A percentile compares a stretch with the other conserved stretches of the same genome.
These are phyloP conservation scores for Otatea glauca DNA, from an alignment of 176 grass and related monocot species.

Conservation along the genomic window DNA sequence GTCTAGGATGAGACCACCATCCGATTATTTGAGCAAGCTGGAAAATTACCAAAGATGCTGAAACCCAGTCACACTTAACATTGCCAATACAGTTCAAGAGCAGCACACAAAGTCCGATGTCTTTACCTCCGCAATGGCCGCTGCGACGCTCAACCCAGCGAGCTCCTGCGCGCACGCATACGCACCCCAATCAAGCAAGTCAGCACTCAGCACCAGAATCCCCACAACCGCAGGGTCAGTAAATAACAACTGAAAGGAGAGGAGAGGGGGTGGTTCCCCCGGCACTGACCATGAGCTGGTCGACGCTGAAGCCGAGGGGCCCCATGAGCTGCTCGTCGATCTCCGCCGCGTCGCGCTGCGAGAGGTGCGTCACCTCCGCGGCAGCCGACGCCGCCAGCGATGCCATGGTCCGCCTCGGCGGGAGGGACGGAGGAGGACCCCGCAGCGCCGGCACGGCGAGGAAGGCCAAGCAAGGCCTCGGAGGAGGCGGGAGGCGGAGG, in stretches of 20 bases:
- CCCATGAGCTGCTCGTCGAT: constrained; percentile 96
- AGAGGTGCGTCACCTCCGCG: constrained; percentile 62
- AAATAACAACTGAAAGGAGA: not conserved
- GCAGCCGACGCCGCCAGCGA: constrained; percentile 27
- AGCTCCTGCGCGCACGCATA: constrained; percentile 61
- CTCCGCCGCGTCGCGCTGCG: constrained; percentile 69
- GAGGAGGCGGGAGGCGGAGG: not conserved
- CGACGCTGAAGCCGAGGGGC: constrained; percentile 76
- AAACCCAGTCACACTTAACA: not conserved
- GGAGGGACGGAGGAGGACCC: not conserved
- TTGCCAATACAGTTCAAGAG: not conserved
- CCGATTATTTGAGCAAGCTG: not conserved
- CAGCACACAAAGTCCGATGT: not conserved
- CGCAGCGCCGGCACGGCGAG: not conserved
- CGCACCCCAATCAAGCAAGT: not conserved
- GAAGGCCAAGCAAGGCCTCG: not conserved
- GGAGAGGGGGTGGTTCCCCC: not conserved
- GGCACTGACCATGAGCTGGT: constrained; percentile 79
- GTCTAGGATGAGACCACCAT: not conserved
- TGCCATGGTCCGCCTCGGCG: constrained; percentile 38
- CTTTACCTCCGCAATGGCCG: constrained; percentile 68
- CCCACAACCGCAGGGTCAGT: not conserved
- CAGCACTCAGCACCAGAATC: not conserved
- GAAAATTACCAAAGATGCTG: not conserved
- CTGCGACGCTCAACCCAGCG: constrained; percentile 80